Percentiles rank a stretch among this genome's conserved stretches.
Evolutionary conservation across 345 rosid genomes (phyloP).

Genomic region (Jatropha curcas): DNA sequence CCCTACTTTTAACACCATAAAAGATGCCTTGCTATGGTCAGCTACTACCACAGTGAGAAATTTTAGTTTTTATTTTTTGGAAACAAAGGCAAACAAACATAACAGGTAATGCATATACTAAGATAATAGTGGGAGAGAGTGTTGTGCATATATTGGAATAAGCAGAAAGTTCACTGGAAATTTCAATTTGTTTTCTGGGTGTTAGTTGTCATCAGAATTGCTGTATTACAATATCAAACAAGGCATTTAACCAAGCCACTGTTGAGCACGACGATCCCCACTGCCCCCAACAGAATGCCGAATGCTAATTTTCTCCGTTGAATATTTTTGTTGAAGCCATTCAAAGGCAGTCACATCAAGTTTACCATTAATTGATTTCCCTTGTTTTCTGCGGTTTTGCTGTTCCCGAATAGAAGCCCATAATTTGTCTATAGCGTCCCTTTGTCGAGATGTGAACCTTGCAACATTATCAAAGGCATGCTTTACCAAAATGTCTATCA

Average conservation of each 20-base stretch:
- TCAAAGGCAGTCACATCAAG: constrained; percentile 92
- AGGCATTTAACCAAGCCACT: constrained; percentile 81
- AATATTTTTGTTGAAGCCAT: constrained; percentile 81
- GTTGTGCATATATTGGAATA: not conserved
- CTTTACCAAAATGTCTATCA: constrained; percentile 91
- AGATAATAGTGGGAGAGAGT: not conserved
- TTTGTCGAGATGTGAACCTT: constrained; percentile 76
- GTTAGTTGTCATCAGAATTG: not conserved
- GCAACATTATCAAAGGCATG: constrained; percentile 78
- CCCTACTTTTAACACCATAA: no score
- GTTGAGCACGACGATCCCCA: constrained; percentile 84
- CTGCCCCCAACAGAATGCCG: constrained; percentile 79
- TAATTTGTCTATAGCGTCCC: constrained; percentile 82
- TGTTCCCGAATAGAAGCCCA: constrained; percentile 89
- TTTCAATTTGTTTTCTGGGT: constrained; percentile 1
- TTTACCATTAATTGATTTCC: constrained; percentile 85
- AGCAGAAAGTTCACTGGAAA: not conserved
- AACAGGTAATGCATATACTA: no score
- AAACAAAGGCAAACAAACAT: not conserved
- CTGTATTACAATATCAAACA: not conserved
- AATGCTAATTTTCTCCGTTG: constrained; percentile 86
- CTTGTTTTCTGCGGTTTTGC: constrained; percentile 79
- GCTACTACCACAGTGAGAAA: no score
- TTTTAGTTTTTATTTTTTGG: not conserved
- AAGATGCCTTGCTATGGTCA: no score